phyloP scores from a whole-genome alignment of 2,329 filamentous ascomycete genomes.

The Penicillium glabrum region DNA sequence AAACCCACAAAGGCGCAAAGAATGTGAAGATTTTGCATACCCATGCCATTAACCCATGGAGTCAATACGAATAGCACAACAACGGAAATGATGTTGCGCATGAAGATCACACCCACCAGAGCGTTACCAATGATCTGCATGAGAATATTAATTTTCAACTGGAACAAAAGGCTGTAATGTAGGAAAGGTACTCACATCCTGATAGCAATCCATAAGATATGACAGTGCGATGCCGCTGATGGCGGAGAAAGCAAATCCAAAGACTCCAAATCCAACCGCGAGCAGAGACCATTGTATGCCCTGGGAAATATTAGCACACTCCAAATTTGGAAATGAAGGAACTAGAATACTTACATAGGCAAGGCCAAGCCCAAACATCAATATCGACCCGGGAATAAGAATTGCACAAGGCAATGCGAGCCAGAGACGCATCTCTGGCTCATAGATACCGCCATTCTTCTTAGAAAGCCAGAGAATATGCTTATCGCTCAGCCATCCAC shows the following conservation, averaged over 20 bases:
- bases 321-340: neutral
- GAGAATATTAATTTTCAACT: neutral
- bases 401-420: slow-evolving; percentile 25
- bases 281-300: slow-evolving; percentile 29
- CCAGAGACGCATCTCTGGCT: slow-evolving; percentile 48
- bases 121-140: slow-evolving; percentile 48
- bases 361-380: slow-evolving; percentile 41
- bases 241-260: slow-evolving; percentile 17
- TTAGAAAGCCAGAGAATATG: slow-evolving; percentile 39
- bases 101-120: slow-evolving; percentile 46
- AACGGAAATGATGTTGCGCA: slow-evolving; percentile 46
- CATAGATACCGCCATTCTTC: slow-evolving; percentile 43
- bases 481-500: slow-evolving; percentile 40
- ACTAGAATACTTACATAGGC: slow-evolving; percentile 19
- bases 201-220: slow-evolving; percentile 32
- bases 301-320: slow-evolving; percentile 4
- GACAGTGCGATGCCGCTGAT: slow-evolving; percentile 26
- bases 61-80: slow-evolving; percentile 48
- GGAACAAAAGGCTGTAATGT: neutral
- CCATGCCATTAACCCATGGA: slow-evolving; percentile 37
- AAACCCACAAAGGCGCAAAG: slow-evolving; percentile 16
- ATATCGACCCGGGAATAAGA: slow-evolving; percentile 33
- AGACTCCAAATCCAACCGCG: slow-evolving; percentile 26
- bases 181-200: slow-evolving; percentile 19
- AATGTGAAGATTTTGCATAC: slow-evolving; percentile 23